phyloP scores from a whole-genome alignment of 2,329 filamentous ascomycete genomes.

The Phialophora tarda region DNA sequence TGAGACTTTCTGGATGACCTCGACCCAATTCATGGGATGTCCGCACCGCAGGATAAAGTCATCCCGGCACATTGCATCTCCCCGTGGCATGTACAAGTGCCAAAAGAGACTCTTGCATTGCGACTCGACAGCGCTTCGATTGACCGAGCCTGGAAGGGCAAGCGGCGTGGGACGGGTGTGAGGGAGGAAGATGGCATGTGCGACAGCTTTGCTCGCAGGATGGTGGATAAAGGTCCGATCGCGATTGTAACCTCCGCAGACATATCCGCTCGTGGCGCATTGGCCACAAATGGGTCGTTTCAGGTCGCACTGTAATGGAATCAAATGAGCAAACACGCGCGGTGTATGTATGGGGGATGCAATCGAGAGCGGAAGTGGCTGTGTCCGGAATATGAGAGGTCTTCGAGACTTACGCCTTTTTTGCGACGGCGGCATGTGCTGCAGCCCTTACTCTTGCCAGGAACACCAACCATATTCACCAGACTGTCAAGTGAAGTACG shows the following conservation, averaged over 20 bases:
- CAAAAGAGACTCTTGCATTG: constrained; percentile 38
- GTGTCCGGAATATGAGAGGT: neutral
- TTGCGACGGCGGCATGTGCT: constrained; percentile 65
- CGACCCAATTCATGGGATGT: constrained; percentile 38
- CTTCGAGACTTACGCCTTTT: constrained; percentile 58
- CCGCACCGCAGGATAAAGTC: constrained; percentile 32
- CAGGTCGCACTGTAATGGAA: constrained; percentile 63
- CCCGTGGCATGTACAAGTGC: constrained; percentile 35
- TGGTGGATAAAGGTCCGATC: constrained; percentile 65
- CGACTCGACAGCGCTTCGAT: constrained; percentile 29
- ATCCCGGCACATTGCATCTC: constrained; percentile 31
- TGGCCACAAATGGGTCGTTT: constrained; percentile 65
- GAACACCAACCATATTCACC: constrained; percentile 63
- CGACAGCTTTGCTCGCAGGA: constrained; percentile 35
- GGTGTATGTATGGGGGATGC: constrained; percentile 8
- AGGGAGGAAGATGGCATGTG: constrained; percentile 33
- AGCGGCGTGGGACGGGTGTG: constrained; percentile 21
- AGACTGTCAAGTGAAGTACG: neutral
- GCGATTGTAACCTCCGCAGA: constrained; percentile 67
- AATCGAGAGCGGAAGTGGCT: neutral
- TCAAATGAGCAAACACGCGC: constrained; percentile 4
- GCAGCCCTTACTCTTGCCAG: constrained; percentile 69
- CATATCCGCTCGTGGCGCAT: constrained; percentile 62
- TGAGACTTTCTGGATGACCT: constrained; percentile 31
- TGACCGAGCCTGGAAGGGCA: constrained; percentile 33